These are phyloP conservation scores for Heliamphora exappendiculata DNA, from an alignment of 148 eudicot species.

Conservation along the genomic window DNA sequence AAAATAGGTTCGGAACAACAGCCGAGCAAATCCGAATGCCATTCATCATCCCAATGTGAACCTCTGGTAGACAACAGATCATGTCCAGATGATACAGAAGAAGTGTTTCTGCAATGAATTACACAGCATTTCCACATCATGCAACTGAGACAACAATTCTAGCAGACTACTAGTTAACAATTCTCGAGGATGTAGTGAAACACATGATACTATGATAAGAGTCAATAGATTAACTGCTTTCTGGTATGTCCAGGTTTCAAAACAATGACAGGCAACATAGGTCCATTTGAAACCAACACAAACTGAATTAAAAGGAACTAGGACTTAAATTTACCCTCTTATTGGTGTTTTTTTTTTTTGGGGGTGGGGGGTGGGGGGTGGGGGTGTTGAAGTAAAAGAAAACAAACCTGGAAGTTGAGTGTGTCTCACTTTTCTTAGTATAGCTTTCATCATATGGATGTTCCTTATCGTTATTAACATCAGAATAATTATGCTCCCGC, in stretches of 20 bases:
- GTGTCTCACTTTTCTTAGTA: conserved; percentile 31
- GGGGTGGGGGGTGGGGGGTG: no score
- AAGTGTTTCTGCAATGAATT: conserved; percentile 47
- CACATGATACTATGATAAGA: background rate
- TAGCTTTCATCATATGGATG: conserved; percentile 31
- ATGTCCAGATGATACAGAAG: conserved; percentile 58
- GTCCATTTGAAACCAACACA: background rate
- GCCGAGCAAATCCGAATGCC: conserved; percentile 92
- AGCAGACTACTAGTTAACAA: background rate
- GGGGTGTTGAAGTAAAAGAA: background rate
- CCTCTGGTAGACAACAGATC: conserved; percentile 50
- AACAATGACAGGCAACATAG: background rate
- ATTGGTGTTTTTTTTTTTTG: no score
- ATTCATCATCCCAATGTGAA: conserved; percentile 45
- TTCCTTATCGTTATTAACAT: conserved; percentile 24
- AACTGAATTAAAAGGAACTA: background rate
- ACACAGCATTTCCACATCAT: background rate
- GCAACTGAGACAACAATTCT: background rate
- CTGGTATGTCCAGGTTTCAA: background rate
- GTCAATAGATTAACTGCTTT: background rate
- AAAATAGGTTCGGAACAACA: conserved; percentile 90
- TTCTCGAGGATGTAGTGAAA: background rate
- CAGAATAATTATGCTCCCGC: conserved; percentile 34
- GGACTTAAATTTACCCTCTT: background rate
- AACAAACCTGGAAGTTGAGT: conserved; percentile 53